Evolutionary conservation across 108 stramenopile genomes (phyloP), one percentile per base, ranked within the genome.

Genomic region (Schizochytrium sp.): DNA sequence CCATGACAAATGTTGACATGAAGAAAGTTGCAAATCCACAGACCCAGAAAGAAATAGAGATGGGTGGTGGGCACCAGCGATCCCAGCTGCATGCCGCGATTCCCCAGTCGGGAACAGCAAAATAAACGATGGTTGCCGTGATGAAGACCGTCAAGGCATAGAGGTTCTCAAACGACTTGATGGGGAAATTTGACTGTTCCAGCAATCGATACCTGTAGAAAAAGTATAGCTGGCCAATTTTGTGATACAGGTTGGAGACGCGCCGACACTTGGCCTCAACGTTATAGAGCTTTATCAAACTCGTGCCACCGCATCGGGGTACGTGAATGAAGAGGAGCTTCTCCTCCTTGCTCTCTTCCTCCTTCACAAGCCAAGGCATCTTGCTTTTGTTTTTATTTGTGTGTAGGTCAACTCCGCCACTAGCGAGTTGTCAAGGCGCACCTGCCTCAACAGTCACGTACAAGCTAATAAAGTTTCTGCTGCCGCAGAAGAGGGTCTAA

Each of bases 301-400:
- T 88, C 2, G 94, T 95, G 17, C 94, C 94, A 46, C 93, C 93
- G 72, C 93, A 95, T 88, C 94, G 87, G 40, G 94, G 94, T 4
- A 95, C 93, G 49, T 95, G 94, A 42, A 95, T 87, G 90, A 95
- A 95, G 89, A 95, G 91, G 8, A 95, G 92, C 12, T 92, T 83
- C 15, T 12, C 73, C 17, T 83, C 73, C 19, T 12, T 5, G 61
- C 61, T 64, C 61, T 64, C 61, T 17, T 46, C 73, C 15, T 19
- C 73, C 50, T 83, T 83, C 19, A 83, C 44, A 50, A 83, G 73
- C 73, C 73, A 83, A 8, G 73, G 73, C 73, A 83, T 83, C 28
- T 28, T 28, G 28, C 28, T 28, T 28, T 28, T 4, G 28, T 83
- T 50, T 50, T 17, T 10, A 58, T 15, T 58, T 17, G 13, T 10